A percentile compares a stretch with the other conserved stretches of the same genome.
phyloP scores from a whole-genome alignment of 2,329 filamentous ascomycete species.

The Xylariales sp. region DNA sequence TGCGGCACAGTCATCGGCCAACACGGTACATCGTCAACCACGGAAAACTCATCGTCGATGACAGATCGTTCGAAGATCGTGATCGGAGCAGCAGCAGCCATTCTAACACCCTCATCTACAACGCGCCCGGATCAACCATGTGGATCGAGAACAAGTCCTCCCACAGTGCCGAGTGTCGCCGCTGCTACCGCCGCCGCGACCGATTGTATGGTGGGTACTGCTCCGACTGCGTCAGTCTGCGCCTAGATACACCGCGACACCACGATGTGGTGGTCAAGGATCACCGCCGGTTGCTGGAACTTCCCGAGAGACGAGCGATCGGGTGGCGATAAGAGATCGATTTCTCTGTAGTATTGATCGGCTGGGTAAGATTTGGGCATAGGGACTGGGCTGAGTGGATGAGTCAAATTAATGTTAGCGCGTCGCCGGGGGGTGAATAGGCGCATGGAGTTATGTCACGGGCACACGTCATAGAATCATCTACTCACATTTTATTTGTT shows the following conservation, averaged over 20 bases:
- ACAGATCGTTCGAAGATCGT: constrained; percentile 33
- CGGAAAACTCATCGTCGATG: constrained; percentile 43
- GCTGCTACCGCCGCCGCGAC: constrained; percentile 35
- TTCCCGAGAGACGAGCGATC: constrained; percentile 33
- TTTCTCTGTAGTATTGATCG: too few relatives aligned
- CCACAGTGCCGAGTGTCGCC: constrained; percentile 24
- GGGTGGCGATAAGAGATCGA: constrained; percentile 28
- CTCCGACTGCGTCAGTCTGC: constrained; percentile 37
- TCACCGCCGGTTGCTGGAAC: constrained; percentile 19
- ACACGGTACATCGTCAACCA: constrained; percentile 47
- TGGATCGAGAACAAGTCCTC: constrained; percentile 25
- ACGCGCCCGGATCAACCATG: constrained; percentile 43
- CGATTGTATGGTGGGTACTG: constrained; percentile 41
- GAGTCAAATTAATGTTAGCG: background rate
- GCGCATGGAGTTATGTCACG: background rate
- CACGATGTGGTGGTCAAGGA: constrained; percentile 12
- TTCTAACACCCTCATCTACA: constrained; percentile 47
- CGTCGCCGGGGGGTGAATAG: background rate
- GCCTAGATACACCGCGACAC: constrained; percentile 19
- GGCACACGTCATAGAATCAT: constrained; percentile 3
- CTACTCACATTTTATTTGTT: background rate
- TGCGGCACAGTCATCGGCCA: constrained; percentile 37
- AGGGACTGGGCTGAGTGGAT: background rate
- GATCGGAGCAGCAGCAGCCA: constrained; percentile 18
- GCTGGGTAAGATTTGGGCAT: background rate